Percentiles rank a stretch among this genome's conserved stretches.
Evolutionary conservation across 371 early-diverging fungal genomes (phyloP).

Genomic region (Apophysomyces elegans): DNA sequence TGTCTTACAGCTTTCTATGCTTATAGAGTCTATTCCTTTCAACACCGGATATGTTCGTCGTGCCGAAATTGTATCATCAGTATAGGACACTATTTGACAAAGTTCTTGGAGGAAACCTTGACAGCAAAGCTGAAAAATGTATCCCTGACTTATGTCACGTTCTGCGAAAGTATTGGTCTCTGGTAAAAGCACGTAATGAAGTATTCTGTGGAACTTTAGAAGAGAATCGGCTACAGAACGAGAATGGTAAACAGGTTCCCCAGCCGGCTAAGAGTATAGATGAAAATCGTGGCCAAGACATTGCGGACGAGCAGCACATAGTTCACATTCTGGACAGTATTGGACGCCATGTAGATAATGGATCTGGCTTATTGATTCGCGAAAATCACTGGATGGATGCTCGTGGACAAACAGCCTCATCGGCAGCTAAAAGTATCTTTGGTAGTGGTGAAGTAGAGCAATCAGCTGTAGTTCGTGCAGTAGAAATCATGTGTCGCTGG

Average conservation of each 20-base stretch:
- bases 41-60: slow-evolving; percentile 70
- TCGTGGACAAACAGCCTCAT: slow-evolving; percentile 38
- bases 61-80: slow-evolving; percentile 58
- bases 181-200: slow-evolving; percentile 54
- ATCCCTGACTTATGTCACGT: slow-evolving; percentile 34
- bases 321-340: slow-evolving; percentile 47
- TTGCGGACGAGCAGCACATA: slow-evolving; percentile 40
- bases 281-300: slow-evolving; percentile 13
- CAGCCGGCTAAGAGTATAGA: neutral
- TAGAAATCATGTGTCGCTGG: slow-evolving; percentile 61
- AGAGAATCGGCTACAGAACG: slow-evolving; percentile 29
- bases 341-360: slow-evolving; percentile 41
- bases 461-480: slow-evolving; percentile 18
- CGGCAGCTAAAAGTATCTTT: slow-evolving; percentile 36
- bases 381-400: slow-evolving; percentile 40
- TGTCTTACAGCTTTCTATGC: neutral
- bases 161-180: slow-evolving; percentile 44
- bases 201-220: slow-evolving; percentile 48
- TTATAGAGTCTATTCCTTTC: slow-evolving; percentile 61
- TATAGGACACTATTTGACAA: slow-evolving; percentile 41
- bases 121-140: slow-evolving; percentile 13
- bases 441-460: slow-evolving; percentile 21
- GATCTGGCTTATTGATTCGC: slow-evolving; percentile 33
- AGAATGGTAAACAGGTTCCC: slow-evolving; percentile 2
- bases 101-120: slow-evolving; percentile 36